These are phyloP conservation scores for Lachnum nothofagi DNA, from an alignment of 2,329 filamentous ascomycete genomes.

Conservation along the genomic window DNA sequence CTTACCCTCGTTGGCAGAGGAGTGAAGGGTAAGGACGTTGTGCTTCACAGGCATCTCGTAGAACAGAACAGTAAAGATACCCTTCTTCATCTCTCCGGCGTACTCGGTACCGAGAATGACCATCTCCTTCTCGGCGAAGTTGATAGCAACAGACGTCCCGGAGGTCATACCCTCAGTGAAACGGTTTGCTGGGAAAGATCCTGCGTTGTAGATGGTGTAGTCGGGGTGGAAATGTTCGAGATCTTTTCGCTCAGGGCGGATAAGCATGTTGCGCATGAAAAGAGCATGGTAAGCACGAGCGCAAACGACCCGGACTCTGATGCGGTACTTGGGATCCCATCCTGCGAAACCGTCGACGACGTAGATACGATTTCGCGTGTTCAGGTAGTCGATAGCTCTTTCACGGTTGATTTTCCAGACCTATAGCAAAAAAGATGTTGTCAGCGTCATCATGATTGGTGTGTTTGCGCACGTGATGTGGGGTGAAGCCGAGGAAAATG, in stretches of 20 bases:
- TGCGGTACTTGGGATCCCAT: conserved; percentile 98
- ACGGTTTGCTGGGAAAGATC: conserved; percentile 96
- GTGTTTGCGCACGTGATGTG: conserved; percentile 17
- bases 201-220: conserved; percentile 99
- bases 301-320: conserved; percentile 95
- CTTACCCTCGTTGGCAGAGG: conserved; percentile 94
- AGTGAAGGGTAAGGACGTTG: conserved; percentile 97
- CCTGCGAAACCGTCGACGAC: conserved; percentile 95
- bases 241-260: conserved; percentile 84
- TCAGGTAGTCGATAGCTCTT: conserved; percentile 97
- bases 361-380: conserved; percentile 98
- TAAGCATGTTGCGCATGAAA: conserved; percentile 99
- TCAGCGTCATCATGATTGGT: not conserved
- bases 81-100: conserved; percentile 96
- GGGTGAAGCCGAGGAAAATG: conserved; percentile 17
- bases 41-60: conserved; percentile 99
- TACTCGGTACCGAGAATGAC: conserved; percentile 99
- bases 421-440: conserved; percentile 42
- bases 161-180: conserved; percentile 99
- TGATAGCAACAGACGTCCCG: conserved; percentile 94
- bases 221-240: conserved; percentile 97
- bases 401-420: conserved; percentile 99
- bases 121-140: conserved; percentile 99
- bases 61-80: conserved; percentile 97
- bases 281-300: conserved; percentile 98